These are phyloP conservation scores for Penicillium chermesinum DNA, from an alignment of 495 filamentous ascomycete genomes.

Conservation along the genomic window DNA sequence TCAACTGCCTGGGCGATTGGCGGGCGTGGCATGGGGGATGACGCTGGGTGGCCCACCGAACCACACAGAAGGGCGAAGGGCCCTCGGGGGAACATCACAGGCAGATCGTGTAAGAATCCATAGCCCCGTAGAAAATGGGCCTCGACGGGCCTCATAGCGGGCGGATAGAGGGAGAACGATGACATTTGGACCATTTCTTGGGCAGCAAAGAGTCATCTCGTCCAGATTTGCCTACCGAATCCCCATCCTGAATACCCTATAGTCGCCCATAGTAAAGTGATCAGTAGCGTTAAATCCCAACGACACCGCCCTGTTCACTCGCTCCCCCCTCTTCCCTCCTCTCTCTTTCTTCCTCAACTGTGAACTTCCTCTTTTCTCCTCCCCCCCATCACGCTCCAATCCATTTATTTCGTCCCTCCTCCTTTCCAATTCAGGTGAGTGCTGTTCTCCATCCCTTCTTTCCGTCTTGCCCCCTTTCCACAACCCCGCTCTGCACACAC, in stretches of 20 bases:
- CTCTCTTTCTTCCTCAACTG: conserved; percentile 17
- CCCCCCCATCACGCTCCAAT: conserved; percentile 8
- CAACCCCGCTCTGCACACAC: conserved; percentile 11
- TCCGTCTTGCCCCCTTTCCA: conserved; percentile 15
- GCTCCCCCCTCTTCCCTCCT: conserved; percentile 22
- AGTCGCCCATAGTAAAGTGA: neutral
- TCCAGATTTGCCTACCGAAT: conserved; percentile 10
- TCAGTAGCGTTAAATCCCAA: conserved; percentile 21
- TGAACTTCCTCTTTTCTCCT: conserved; percentile 15
- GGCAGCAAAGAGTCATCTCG: neutral
- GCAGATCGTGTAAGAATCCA: neutral
- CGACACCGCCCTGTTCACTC: conserved; percentile 31
- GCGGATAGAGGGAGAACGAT: neutral
- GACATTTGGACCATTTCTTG: neutral
- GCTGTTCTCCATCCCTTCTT: conserved; percentile 10
- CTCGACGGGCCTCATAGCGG: neutral
- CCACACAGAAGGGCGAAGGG: conserved; percentile 37
- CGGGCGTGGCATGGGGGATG: conserved; percentile 38
- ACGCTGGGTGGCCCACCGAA: conserved; percentile 44
- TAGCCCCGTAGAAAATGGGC: neutral
- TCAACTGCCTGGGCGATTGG: conserved; percentile 32
- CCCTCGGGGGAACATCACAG: neutral
- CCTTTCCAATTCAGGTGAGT: conserved; percentile 25
- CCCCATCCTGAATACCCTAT: neutral
- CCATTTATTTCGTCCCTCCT: conserved; percentile 4